Evolutionary conservation across 2,329 filamentous ascomycete genomes (phyloP).

Genomic region (Emmonsiellopsis sp.): DNA sequence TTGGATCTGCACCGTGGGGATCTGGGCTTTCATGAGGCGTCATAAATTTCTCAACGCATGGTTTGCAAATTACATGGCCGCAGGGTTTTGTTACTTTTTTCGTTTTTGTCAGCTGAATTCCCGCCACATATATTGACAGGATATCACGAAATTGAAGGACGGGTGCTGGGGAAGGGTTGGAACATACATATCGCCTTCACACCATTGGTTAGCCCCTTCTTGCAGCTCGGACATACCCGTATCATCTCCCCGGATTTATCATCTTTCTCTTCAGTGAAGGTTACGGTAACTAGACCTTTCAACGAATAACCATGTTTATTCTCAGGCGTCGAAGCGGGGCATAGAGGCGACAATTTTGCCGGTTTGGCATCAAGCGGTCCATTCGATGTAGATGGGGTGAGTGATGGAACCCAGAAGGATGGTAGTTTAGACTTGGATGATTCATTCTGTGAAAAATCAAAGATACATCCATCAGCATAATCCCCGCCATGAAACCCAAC

Average conservation of each 20-base stretch:
- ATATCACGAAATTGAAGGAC: not conserved
- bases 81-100: constrained; percentile 67
- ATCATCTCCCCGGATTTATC: constrained; percentile 40
- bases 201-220: constrained; percentile 71
- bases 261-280: constrained; percentile 63
- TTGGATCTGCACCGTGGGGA: constrained; percentile 50
- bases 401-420: constrained; percentile 87
- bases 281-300: constrained; percentile 64
- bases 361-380: constrained; percentile 52
- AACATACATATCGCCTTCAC: constrained; percentile 60
- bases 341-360: constrained; percentile 60
- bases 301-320: constrained; percentile 67
- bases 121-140: not conserved
- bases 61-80: constrained; percentile 82
- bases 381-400: constrained; percentile 59
- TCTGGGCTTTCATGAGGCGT: constrained; percentile 46
- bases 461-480: constrained; percentile 1
- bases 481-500: not conserved
- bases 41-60: constrained; percentile 78
- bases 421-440: constrained; percentile 61
- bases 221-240: constrained; percentile 72
- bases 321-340: constrained; percentile 61
- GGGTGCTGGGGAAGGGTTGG: not conserved
- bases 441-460: constrained; percentile 27
- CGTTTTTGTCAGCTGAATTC: not conserved